Evolutionary conservation across 2,329 filamentous ascomycete genomes (phyloP).

Genomic region (Ascochyta rabiei): DNA sequence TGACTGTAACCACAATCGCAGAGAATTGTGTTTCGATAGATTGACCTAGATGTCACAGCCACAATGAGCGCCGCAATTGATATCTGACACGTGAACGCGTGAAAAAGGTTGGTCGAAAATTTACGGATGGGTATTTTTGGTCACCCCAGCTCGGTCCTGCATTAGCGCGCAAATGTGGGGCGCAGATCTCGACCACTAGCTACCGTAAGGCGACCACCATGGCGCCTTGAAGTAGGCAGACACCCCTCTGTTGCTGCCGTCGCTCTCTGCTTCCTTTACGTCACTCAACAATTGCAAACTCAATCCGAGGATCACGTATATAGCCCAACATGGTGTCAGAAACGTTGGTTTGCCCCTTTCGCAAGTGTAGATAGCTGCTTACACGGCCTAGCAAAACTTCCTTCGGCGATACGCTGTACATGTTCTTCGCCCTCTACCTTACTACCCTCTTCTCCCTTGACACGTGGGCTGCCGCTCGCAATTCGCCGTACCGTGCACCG

Average conservation of each 20-base stretch:
- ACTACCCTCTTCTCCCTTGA: slow-evolving; percentile 50
- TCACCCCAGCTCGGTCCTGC: slow-evolving; percentile 18
- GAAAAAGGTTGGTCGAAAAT: slow-evolving; percentile 17
- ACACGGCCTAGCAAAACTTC: slow-evolving; percentile 13
- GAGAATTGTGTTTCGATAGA: neutral
- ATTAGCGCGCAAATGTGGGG: slow-evolving; percentile 13
- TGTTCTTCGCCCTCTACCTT: slow-evolving; percentile 48
- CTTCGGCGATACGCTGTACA: slow-evolving; percentile 27
- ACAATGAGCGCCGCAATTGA: neutral
- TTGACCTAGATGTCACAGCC: neutral
- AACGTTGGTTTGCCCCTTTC: neutral
- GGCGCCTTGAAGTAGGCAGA: neutral
- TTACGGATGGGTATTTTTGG: slow-evolving; percentile 14
- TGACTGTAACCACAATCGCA: neutral
- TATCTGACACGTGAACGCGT: slow-evolving; percentile 14
- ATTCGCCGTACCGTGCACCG: slow-evolving; percentile 40
- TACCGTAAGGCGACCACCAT: slow-evolving; percentile 14
- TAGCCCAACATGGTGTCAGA: slow-evolving; percentile 4
- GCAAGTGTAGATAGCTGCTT: neutral
- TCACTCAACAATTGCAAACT: neutral
- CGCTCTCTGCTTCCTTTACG: neutral
- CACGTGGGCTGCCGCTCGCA: slow-evolving; percentile 43
- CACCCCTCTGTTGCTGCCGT: neutral
- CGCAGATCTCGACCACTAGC: neutral
- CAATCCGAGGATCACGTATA: neutral